phyloP scores from a whole-genome alignment of 1,139 yeast genomes.

The Saccharomycopsis hybrid region DNA sequence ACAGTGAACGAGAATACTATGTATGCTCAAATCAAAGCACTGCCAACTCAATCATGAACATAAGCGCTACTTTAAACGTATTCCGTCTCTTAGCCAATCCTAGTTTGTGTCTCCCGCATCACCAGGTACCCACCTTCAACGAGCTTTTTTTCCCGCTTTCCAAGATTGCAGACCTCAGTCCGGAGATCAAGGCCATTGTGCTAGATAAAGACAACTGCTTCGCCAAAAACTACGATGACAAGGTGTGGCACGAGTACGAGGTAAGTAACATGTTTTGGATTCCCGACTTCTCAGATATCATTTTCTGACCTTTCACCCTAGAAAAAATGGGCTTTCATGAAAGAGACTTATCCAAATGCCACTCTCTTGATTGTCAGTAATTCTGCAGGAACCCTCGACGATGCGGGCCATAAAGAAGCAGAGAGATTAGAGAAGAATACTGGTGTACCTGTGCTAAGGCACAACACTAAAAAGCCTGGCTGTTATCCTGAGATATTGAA shows the following conservation, averaged over 20 bases:
- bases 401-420: conserved; percentile 57
- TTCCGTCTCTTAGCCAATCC: conserved; percentile 59
- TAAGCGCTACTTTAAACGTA: conserved; percentile 70
- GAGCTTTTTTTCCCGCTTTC: conserved; percentile 41
- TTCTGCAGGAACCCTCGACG: conserved; percentile 88
- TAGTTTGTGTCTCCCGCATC: conserved; percentile 61
- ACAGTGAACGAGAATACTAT: too few species aligned
- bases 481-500: conserved; percentile 65
- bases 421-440: conserved; percentile 52
- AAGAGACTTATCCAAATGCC: conserved; percentile 54
- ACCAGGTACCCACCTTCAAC: conserved; percentile 58
- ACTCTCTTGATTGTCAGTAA: conserved; percentile 77
- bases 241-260: conserved; percentile 70
- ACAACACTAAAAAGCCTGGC: conserved; percentile 83
- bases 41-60: too few species aligned
- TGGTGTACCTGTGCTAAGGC: conserved; percentile 75
- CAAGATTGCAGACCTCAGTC: conserved; percentile 24
- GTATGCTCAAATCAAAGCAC: too few species aligned
- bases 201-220: conserved; percentile 95
- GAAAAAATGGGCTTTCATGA: conserved; percentile 53
- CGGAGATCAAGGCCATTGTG: conserved; percentile 67
- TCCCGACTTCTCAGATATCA: too few species aligned
- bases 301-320: too few species aligned
- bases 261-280: too few species aligned
- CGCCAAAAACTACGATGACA: conserved; percentile 75